phyloP scores from a whole-genome alignment of 805 yeast genomes.

The Komagataella kurtzmanii region DNA sequence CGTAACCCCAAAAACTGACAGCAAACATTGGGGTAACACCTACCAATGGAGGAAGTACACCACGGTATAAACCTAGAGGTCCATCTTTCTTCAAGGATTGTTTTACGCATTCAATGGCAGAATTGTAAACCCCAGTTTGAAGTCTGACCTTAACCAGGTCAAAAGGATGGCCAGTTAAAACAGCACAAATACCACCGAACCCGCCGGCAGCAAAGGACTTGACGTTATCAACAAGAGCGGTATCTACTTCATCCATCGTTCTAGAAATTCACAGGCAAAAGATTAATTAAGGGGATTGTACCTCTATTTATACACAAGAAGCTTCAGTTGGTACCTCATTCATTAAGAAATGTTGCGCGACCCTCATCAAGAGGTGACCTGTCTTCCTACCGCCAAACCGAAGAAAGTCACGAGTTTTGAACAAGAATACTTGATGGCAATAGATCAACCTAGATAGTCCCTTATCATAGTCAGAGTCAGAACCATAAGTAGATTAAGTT shows the following conservation, averaged over 20 bases:
- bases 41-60: constrained; percentile 86
- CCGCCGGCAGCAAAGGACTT: constrained; percentile 91
- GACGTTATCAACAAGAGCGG: constrained; percentile 54
- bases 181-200: constrained; percentile 94
- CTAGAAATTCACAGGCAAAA: neutral
- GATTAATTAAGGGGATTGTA: neutral
- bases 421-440: neutral
- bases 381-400: neutral
- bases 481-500: too few relatives aligned
- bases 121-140: constrained; percentile 62
- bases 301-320: neutral
- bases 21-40: constrained; percentile 99
- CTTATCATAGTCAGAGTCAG: too few relatives aligned
- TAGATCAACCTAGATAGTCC: neutral
- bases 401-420: neutral
- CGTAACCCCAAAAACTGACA: constrained; percentile 97
- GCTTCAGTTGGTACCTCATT: neutral
- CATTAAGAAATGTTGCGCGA: neutral
- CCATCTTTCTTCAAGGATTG: constrained; percentile 67
- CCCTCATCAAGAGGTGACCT: neutral
- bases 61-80: constrained; percentile 73
- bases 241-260: constrained; percentile 29
- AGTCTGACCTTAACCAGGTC: constrained; percentile 86
- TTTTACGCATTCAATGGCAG: constrained; percentile 55
- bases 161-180: constrained; percentile 91